Percentiles rank a stretch among this genome's conserved stretches.
These are phyloP conservation scores for Geosmithia morbida DNA, from an alignment of 2,329 filamentous ascomycete species.

Conservation along the genomic window DNA sequence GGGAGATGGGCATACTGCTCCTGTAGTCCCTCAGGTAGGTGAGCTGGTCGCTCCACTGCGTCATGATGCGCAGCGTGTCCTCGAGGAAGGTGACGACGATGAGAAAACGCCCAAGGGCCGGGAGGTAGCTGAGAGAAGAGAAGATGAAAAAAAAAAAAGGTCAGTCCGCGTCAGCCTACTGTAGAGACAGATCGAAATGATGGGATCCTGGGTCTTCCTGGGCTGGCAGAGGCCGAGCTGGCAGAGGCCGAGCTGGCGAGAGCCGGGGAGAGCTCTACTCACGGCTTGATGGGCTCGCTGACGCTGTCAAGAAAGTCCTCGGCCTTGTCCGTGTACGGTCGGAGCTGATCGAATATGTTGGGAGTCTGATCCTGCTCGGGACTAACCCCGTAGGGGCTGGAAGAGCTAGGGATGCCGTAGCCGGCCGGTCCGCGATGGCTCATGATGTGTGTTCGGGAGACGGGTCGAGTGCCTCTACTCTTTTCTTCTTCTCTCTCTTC, in stretches of 20 bases:
- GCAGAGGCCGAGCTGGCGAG: not conserved
- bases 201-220: not conserved
- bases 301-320: constrained; percentile 82
- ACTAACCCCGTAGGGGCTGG: constrained; percentile 48
- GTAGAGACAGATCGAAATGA: not conserved
- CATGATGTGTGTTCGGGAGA: constrained; percentile 10
- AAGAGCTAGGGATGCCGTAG: constrained; percentile 69
- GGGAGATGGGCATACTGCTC: constrained; percentile 52
- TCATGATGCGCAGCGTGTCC: constrained; percentile 89
- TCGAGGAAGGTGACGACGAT: constrained; percentile 98
- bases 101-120: constrained; percentile 88
- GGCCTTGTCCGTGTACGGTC: constrained; percentile 95
- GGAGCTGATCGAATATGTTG: constrained; percentile 61
- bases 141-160: no score
- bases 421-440: constrained; percentile 52
- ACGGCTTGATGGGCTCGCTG: constrained; percentile 92
- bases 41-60: constrained; percentile 94
- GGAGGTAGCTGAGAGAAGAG: constrained; percentile 64
- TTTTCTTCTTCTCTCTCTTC: not conserved
- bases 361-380: constrained; percentile 49
- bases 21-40: constrained; percentile 86
- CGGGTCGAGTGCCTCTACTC: not conserved
- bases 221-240: no score
- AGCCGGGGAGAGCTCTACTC: constrained; percentile 10
- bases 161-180: not conserved